Conservation (phyloP, 2,329 filamentous ascomycete species). For the Botrytis byssoidea region DNA sequence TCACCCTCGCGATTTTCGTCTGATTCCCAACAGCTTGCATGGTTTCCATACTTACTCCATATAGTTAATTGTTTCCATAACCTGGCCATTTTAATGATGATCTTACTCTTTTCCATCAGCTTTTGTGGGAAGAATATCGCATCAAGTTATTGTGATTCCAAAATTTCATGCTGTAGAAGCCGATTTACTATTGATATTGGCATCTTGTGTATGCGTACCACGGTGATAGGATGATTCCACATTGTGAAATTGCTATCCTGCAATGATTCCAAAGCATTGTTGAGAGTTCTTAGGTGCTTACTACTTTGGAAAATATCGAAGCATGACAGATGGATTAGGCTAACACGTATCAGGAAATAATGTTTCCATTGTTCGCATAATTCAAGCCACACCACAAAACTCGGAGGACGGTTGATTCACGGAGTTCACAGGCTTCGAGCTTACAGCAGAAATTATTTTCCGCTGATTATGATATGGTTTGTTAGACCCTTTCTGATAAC, state of each 20-base stretch:
- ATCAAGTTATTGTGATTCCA: constrained; percentile 5
- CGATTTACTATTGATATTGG: neutral
- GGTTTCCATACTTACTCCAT: neutral
- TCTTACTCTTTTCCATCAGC: neutral
- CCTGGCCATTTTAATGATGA: neutral
- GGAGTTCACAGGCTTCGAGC: neutral
- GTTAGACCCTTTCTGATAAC: neutral
- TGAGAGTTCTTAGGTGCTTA: neutral
- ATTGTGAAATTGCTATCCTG: neutral
- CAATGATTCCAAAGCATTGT: neutral
- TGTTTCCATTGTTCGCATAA: constrained; percentile 5
- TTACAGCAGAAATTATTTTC: neutral
- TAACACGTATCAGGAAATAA: neutral
- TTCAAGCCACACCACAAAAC: neutral
- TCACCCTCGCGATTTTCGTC: neutral
- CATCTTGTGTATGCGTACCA: neutral
- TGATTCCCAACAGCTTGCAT: neutral
- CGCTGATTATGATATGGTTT: neutral
- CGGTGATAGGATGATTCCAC: neutral
- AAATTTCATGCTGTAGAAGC: neutral
- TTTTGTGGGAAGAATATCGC: neutral
- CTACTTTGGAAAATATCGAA: neutral
- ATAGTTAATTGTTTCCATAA: neutral
- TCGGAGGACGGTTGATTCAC: neutral
- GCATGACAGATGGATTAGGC: neutral